Conservation (phyloP, 768 basidiomycete genomes). For the Lactarius deliciosus region DNA sequence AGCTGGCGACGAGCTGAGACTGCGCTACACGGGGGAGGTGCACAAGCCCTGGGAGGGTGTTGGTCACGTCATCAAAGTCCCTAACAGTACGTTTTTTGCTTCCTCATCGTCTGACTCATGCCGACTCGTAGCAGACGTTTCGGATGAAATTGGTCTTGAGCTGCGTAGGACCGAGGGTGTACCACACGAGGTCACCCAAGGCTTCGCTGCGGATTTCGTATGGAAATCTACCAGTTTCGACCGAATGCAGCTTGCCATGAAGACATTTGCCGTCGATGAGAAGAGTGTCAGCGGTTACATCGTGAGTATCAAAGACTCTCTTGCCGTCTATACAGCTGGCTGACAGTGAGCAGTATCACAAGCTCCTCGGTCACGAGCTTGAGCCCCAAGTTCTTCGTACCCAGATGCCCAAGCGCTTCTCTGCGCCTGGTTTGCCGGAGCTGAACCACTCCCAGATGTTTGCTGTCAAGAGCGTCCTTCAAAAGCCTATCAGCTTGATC, state of each 20-base stretch:
- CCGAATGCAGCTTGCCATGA: slow-evolving; percentile 99
- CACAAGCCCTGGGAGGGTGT: slow-evolving; percentile 97
- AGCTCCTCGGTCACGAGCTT: slow-evolving; percentile 95
- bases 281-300: slow-evolving; percentile 99
- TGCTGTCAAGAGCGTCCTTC: slow-evolving; percentile 97
- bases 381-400: slow-evolving; percentile 90
- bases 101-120: slow-evolving; percentile 7
- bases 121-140: slow-evolving; percentile 67
- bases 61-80: slow-evolving; percentile 98
- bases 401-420: slow-evolving; percentile 96
- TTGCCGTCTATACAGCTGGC: not conserved
- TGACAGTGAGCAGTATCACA: slow-evolving; percentile 74
- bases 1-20: slow-evolving; percentile 90
- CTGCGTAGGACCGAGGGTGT: slow-evolving; percentile 88
- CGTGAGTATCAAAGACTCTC: slow-evolving; percentile 47
- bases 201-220: slow-evolving; percentile 97
- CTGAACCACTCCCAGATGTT: slow-evolving; percentile 99
- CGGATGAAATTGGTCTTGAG: slow-evolving; percentile 96
- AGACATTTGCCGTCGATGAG: slow-evolving; percentile 98
- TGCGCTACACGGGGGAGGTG: slow-evolving; percentile 85
- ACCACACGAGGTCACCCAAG: slow-evolving; percentile 90
- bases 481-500: slow-evolving; percentile 96
- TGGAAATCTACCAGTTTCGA: slow-evolving; percentile 99
- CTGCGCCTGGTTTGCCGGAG: slow-evolving; percentile 95
- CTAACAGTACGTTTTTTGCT: slow-evolving; percentile 75